Base-by-base conservation (phyloP, 1,284 basidiomycete species). In the Apiotrichum sp. region DNA sequence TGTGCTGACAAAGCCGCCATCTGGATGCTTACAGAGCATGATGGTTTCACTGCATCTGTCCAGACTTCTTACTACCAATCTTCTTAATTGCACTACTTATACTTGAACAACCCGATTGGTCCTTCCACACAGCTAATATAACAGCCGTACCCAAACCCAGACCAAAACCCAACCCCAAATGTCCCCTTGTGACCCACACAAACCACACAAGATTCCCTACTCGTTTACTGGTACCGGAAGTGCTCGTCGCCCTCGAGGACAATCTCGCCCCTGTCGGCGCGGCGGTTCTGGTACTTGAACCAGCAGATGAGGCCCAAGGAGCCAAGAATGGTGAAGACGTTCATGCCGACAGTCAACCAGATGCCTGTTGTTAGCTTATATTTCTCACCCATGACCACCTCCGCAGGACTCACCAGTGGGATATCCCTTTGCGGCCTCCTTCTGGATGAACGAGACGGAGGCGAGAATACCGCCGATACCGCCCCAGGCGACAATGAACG, bases 401-500 rank as follows among this genome's bases (percentile, higher is more conserved):
- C 29, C 29, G 29, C 29, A 29, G 29, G 29, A 29, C 29, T 29
- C 29, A 29, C 29, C 29, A 5, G 61, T 59, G 13, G 52, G 55
- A 52, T 60, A 62, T 2, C 57, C 60, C 10, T 40, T 32, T 4
- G 6, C 14, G 6, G 44, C 44, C 35, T 62, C 61, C 57, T 62
- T 55, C 38, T 60, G 46, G 35, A 55, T 47, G 56, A 62, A 62
- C 8, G 55, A 31, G 38, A 59, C 56, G 2, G 51, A 43, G 16
- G 61, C 44, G 39, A 62, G 31, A 43, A 62, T 62, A 31, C 61
- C 61, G 41, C 61, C 61, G 32, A 62, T 50, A 32, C 61, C 58
- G n/a, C 61, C 61, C 43, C 45, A 50, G 14, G 58, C 61, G 39
- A 62, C 56, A 40, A 60, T 47, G 40, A 60, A 35, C 1, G 57